Conservation (phyloP, 2,329 filamentous ascomycete genomes). For the Dothideomycetes sp. region DNA sequence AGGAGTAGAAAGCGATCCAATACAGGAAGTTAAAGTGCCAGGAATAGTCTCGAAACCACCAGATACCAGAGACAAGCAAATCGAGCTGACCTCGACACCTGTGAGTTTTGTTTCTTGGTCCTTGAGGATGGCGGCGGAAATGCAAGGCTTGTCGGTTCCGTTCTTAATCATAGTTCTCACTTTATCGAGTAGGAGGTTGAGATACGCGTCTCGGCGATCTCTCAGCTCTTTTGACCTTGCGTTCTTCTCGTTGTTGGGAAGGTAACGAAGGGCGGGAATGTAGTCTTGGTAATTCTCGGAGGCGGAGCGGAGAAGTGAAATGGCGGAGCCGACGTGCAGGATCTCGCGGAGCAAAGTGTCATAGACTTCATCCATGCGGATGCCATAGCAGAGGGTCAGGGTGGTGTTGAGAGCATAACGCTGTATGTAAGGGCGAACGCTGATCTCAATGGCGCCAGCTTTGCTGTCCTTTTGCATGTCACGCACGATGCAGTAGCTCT, state of each 20-base stretch:
- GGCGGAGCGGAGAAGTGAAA: slow-evolving; percentile 38
- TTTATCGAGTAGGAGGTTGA: slow-evolving; percentile 38
- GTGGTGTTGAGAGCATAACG: slow-evolving; percentile 44
- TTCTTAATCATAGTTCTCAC: slow-evolving; percentile 40
- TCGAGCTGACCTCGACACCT: slow-evolving; percentile 42
- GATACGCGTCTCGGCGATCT: slow-evolving; percentile 37
- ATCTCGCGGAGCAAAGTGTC: slow-evolving; percentile 42
- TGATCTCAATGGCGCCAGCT: slow-evolving; percentile 31
- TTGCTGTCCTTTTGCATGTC: slow-evolving; percentile 36
- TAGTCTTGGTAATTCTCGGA: slow-evolving; percentile 46
- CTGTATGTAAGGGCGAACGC: slow-evolving; percentile 40
- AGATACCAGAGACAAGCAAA: slow-evolving; percentile 42
- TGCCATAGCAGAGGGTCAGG: slow-evolving; percentile 43
- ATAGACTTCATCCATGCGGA: slow-evolving; percentile 43
- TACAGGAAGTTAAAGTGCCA: slow-evolving; percentile 40
- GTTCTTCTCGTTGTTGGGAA: slow-evolving; percentile 43
- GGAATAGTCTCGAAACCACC: slow-evolving; percentile 46
- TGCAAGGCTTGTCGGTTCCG: slow-evolving; percentile 43
- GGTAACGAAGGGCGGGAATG: slow-evolving; percentile 37
- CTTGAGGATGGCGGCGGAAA: slow-evolving; percentile 43
- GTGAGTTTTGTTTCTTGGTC: slow-evolving; percentile 42
- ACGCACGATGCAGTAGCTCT: slow-evolving; percentile 39
- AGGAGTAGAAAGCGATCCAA: slow-evolving; percentile 37
- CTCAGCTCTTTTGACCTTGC: slow-evolving; percentile 35
- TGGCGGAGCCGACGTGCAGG: slow-evolving; percentile 41